These are phyloP conservation scores for Hippophae gyantsensis DNA, from an alignment of 306 rosid species.

Conservation along the genomic window DNA sequence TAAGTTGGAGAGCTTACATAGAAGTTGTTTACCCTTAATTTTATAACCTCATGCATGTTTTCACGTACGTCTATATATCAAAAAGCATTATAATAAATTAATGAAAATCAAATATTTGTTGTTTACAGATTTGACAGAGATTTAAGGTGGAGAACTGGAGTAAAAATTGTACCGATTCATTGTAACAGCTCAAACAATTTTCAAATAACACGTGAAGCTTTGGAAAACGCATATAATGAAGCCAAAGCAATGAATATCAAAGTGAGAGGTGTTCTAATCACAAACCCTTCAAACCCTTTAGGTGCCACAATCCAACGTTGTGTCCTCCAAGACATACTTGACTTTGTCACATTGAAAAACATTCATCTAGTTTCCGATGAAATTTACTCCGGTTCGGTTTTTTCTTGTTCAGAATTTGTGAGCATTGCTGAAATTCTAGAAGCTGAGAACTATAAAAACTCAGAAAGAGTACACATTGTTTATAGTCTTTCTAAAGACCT, in stretches of 20 bases:
- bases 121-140: constrained; percentile 80
- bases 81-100: background rate
- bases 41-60: background rate
- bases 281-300: constrained; percentile 88
- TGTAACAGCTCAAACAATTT: constrained; percentile 73
- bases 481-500: constrained; percentile 92
- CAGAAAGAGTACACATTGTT: constrained; percentile 84
- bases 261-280: constrained; percentile 66
- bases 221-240: constrained; percentile 53
- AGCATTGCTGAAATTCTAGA: constrained; percentile 70
- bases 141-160: constrained; percentile 91
- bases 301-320: constrained; percentile 56
- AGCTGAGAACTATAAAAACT: constrained; percentile 20
- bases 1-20: too few relatives aligned
- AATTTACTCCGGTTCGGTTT: constrained; percentile 86
- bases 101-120: background rate
- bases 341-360: constrained; percentile 58
- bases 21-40: too few relatives aligned
- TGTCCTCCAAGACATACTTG: constrained; percentile 49
- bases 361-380: constrained; percentile 88
- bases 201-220: constrained; percentile 57
- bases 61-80: too few relatives aligned
- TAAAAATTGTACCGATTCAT: constrained; percentile 72
- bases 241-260: constrained; percentile 43
- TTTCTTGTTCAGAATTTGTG: constrained; percentile 50